Evolutionary conservation across 768 basidiomycete genomes (phyloP).

Genomic region (Plicaturopsis crispa): DNA sequence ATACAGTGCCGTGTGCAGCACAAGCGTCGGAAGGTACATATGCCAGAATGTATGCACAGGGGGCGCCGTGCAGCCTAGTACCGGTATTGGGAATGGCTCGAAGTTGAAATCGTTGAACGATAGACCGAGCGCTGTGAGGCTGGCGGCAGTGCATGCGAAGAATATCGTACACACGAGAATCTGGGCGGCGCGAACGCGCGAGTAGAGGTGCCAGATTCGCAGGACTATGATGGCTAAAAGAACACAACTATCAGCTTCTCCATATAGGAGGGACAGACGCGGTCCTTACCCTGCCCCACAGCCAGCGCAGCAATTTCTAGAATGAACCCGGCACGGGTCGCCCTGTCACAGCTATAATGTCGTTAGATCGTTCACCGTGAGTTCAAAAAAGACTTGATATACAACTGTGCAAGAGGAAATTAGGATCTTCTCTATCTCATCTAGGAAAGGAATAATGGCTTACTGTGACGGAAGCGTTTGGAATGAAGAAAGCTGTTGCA

Average conservation of each 20-base stretch:
- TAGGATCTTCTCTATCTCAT: not conserved
- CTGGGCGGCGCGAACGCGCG: slow-evolving; percentile 6
- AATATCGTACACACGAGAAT: slow-evolving; percentile 6
- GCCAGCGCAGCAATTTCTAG: slow-evolving; percentile 5
- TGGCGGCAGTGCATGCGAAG: slow-evolving; percentile 4
- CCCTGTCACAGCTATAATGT: not conserved
- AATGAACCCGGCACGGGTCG: slow-evolving; percentile 4
- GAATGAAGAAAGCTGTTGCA: not conserved
- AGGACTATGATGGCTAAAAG: slow-evolving; percentile 11
- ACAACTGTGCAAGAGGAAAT: no score
- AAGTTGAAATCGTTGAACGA: slow-evolving; percentile 5
- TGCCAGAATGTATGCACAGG: slow-evolving; percentile 9
- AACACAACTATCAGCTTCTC: not conserved
- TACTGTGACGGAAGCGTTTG: no score
- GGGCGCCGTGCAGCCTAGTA: slow-evolving; percentile 11
- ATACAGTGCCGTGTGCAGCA: slow-evolving; percentile 11
- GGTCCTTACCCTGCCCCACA: slow-evolving; percentile 8
- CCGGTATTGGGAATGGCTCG: not conserved
- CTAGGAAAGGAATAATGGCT: not conserved
- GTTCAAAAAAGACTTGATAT: not conserved
- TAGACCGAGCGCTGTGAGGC: slow-evolving; percentile 1
- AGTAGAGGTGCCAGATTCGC: slow-evolving; percentile 14
- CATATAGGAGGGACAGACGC: not conserved
- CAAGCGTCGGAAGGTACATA: slow-evolving; percentile 10
- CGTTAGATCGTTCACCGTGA: not conserved